A percentile compares a stretch with the other conserved stretches of the same genome.
phyloP scores from a whole-genome alignment of 2,329 filamentous ascomycete species.

The Pseudocercospora fuligena region DNA sequence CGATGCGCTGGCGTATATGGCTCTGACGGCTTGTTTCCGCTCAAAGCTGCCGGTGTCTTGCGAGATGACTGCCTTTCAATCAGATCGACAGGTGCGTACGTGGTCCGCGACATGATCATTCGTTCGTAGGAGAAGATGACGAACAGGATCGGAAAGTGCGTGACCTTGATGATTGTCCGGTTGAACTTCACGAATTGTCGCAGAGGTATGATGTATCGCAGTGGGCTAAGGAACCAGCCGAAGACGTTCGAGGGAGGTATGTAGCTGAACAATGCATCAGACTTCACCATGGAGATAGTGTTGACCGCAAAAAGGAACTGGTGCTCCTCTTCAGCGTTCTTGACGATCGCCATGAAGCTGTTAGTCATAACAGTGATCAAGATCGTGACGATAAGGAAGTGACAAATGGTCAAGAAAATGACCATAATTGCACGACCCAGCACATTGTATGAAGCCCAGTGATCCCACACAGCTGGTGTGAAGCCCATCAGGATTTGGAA shows the following conservation, averaged over 20 bases:
- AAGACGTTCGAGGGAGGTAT: constrained; percentile 89
- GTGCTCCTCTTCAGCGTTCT: constrained; percentile 91
- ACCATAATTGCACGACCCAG: constrained; percentile 77
- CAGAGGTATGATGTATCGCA: constrained; percentile 80
- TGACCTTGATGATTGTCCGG: constrained; percentile 86
- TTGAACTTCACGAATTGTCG: constrained; percentile 83
- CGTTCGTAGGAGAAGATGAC: constrained; percentile 87
- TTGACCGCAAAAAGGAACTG: constrained; percentile 94
- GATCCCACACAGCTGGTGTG: constrained; percentile 91
- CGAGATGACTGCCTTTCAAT: constrained; percentile 65
- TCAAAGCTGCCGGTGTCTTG: constrained; percentile 40
- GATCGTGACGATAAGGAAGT: constrained; percentile 93
- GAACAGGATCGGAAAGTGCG: constrained; percentile 86
- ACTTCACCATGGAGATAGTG: constrained; percentile 97
- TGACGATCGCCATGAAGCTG: constrained; percentile 92
- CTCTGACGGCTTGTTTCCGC: constrained; percentile 45
- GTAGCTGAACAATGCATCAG: constrained; percentile 94
- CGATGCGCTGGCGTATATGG: constrained; percentile 70
- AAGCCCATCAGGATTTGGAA: constrained; percentile 97
- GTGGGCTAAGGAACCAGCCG: constrained; percentile 84
- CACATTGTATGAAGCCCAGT: constrained; percentile 79
- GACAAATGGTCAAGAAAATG: constrained; percentile 89
- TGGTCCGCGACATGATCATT: constrained; percentile 72
- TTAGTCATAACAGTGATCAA: constrained; percentile 95
- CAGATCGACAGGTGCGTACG: constrained; percentile 83